These are phyloP conservation scores for Pichia sp. DNA, from an alignment of 1,139 yeast genomes.

Conservation along the genomic window DNA sequence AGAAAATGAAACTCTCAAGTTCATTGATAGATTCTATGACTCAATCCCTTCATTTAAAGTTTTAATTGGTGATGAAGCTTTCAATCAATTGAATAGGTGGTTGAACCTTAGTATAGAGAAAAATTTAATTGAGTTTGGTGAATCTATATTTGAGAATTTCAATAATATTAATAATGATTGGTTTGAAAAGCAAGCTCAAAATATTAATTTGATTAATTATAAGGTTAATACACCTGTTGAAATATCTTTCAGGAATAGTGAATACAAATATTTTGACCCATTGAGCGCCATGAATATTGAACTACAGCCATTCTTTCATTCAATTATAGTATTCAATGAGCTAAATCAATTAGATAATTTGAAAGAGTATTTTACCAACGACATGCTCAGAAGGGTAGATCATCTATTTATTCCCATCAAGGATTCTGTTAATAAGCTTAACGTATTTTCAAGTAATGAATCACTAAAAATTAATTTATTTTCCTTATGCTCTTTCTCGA, in stretches of 20 bases:
- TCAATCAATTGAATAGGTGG: slow-evolving; percentile 67
- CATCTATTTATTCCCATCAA: slow-evolving; percentile 45
- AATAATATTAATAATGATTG: slow-evolving; percentile 51
- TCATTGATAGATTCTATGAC: slow-evolving; percentile 61
- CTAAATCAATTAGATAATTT: slow-evolving; percentile 58
- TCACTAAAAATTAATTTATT: slow-evolving; percentile 50
- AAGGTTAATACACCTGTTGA: slow-evolving; percentile 85
- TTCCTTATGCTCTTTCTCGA: slow-evolving; percentile 68
- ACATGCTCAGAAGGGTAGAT: slow-evolving; percentile 66
- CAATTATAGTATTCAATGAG: slow-evolving; percentile 73
- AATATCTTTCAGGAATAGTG: slow-evolving; percentile 28
- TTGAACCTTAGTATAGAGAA: slow-evolving; percentile 57
- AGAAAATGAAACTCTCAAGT: slow-evolving; percentile 66
- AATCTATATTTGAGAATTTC: slow-evolving; percentile 47
- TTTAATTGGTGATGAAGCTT: slow-evolving; percentile 73
- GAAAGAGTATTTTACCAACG: slow-evolving; percentile 58
- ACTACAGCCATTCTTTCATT: slow-evolving; percentile 69
- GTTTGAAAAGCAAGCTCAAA: slow-evolving; percentile 36
- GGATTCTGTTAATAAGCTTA: slow-evolving; percentile 20
- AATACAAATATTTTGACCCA: slow-evolving; percentile 33
- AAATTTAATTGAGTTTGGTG: slow-evolving; percentile 55
- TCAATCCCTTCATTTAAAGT: slow-evolving; percentile 73
- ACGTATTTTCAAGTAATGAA: slow-evolving; percentile 24
- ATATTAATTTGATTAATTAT: slow-evolving; percentile 46
- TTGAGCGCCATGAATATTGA: slow-evolving; percentile 44